Evolutionary conservation across 1,139 yeast genomes (phyloP).

Genomic region (Arxiozyma slooffiae): DNA sequence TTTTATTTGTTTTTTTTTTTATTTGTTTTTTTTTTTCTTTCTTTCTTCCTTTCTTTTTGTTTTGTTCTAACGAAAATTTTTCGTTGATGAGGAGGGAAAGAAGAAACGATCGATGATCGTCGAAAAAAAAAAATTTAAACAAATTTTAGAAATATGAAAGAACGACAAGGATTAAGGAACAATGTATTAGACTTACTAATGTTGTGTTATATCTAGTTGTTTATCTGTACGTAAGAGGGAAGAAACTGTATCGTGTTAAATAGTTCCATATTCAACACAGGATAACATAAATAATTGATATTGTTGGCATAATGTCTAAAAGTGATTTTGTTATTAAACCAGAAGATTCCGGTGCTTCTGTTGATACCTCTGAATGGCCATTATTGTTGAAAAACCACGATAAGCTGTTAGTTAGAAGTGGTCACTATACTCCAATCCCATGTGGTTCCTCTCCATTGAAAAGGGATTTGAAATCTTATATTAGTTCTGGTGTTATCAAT

Average conservation of each 20-base stretch:
- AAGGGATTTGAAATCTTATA: constrained; percentile 82
- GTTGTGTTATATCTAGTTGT: too few relatives aligned
- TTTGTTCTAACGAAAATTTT: not conserved
- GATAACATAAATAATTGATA: not conserved
- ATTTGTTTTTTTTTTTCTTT: not conserved
- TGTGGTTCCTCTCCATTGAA: constrained; percentile 90
- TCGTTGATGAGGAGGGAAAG: not conserved
- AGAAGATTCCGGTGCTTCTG: constrained; percentile 65
- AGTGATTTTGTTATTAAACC: constrained; percentile 75
- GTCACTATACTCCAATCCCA: constrained; percentile 95
- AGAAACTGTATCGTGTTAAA: not conserved
- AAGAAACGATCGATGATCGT: not conserved
- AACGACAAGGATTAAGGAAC: not conserved
- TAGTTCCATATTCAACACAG: not conserved
- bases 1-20: not conserved
- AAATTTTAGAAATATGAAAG: not conserved
- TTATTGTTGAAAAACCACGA: constrained; percentile 86
- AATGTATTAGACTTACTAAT: too few relatives aligned
- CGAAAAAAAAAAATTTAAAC: not conserved
- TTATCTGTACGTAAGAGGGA: not conserved
- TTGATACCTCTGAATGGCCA: constrained; percentile 94
- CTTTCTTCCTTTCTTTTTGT: not conserved
- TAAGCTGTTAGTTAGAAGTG: constrained; percentile 86
- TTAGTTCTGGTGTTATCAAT: constrained; percentile 92
- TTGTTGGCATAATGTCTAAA: constrained; percentile 38